Evolutionary conservation across 2,329 filamentous ascomycete genomes (phyloP), one percentile per base, ranked within the genome.

Genomic region (Scytalidium lignicola): DNA sequence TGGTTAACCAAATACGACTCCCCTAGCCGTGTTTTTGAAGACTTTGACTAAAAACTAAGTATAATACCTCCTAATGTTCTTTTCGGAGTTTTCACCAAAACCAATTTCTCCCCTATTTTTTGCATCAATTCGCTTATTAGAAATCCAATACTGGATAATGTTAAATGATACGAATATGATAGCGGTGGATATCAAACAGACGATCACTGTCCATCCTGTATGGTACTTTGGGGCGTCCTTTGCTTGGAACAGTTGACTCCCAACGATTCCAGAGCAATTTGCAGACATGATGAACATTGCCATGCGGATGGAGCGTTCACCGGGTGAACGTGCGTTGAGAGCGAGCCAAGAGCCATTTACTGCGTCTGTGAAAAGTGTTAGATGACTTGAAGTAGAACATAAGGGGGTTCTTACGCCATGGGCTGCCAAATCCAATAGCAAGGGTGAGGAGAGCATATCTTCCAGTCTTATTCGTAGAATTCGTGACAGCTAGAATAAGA

Each of bases 251-350:
- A 49, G 22, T 23, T 49, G 47, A 18, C 29, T 23, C 2, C 47
- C 47, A 6, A 45, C 42, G 21, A 49, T 49, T 5, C 47, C 47
- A 17, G 41, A 37, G 6, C 9, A 15, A n/a, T 49, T 49, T 20
- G 41, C 43, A 3, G 26, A 39, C 47, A 49, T 49, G 19, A 49
- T 41, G 20, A 49, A 44, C 47, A 49, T 49, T 3, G 47, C 47
- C 41, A 49, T 44, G 12, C 20, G 21, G 13, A 47, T 47, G 20
- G 32, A 41, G 3, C 45, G 28, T 21, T 47, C 39, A 17, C 45
- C 39, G 17, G 45, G 28, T 22, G 29, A 40, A 13, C 32, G 18
- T n/a, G 20, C 29, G 17, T 44, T 32, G 6, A 44, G 10, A 22
- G 42, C 18, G 12, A 49, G 40, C 42, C 47, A 49, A 3, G 47